Base-by-base conservation (phyloP, 2,329 filamentous ascomycete genomes). In the Ophidiomyces ophidiicola region DNA sequence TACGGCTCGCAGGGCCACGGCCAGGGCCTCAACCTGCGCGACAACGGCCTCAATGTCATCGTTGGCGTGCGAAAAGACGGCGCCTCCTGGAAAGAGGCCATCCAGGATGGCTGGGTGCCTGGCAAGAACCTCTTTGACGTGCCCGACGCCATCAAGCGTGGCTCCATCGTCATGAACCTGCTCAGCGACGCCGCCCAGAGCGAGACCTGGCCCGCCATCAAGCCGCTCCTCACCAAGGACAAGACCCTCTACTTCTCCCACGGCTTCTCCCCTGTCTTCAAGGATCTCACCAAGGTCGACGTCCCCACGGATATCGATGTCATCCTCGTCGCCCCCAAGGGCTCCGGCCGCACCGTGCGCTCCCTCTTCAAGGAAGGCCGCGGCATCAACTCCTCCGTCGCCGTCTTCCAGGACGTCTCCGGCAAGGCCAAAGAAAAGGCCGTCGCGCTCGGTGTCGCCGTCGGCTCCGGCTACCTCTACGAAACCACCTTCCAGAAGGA, bases 161-260 rank as follows among this genome's bases (percentile, higher is more conserved):
- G 88, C 62, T 87, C 86, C 67, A 84, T 96, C 64, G 64, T 98
- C 76, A 98, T 98, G 90, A 98, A 98, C 80, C 75, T 98, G 54
- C 85, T 98, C 68, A 84, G 78, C 63, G 90, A 98, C 64, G 90
- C 90, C 57, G 90, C 90, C 55, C 90, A 98, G 78, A 86, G 78
- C 59, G 90, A 96, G 82, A 98, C 90, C 49, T 98, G 90, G 90
- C 87, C 90, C 59, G 72, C 78, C 56, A 90, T 98, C 70, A 96
- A 94, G 82, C 90, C 90, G 61, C 83, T 93, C 71, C 74, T 98
- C 60, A 87, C 82, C 68, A 88, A 96, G 83, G 90, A 85, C 73
- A 98, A 98, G 88, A 98, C 90, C 46, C 84, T 98, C 55, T 98
- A 98, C 82, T 98, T 98, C 78, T 96, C 90, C 55, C 90, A 98